Percentiles rank a stretch among this genome's conserved stretches.
phyloP scores from a whole-genome alignment of 225 moss, liverwort and hornwort species.

The Bryoerythrophyllum caledonicum region DNA sequence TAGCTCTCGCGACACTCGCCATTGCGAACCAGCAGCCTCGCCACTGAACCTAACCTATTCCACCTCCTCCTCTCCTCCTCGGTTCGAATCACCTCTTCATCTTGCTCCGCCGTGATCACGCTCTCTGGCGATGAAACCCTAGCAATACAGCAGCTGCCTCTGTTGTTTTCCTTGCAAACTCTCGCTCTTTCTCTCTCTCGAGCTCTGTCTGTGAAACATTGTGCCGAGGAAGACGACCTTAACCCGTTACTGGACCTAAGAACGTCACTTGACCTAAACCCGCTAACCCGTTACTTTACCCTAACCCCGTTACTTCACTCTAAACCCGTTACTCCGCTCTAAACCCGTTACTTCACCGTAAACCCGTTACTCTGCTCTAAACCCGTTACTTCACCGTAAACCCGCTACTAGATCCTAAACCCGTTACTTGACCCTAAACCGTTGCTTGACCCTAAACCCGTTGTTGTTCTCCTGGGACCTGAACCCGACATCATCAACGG shows the following conservation, averaged over 20 bases:
- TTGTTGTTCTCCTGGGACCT: no score
- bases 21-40: conserved; percentile 42
- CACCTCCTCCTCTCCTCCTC: neutral
- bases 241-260: neutral
- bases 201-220: neutral
- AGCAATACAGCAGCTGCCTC: neutral
- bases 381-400: no score
- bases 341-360: no score
- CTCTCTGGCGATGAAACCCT: neutral
- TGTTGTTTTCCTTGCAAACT: neutral
- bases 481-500: no score
- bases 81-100: neutral
- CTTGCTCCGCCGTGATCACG: neutral
- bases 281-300: no score
- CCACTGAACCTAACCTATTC: neutral
- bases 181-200: neutral
- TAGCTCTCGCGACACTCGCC: conserved; percentile 94
- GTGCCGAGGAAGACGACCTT: neutral
- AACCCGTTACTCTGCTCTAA: no score
- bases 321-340: no score
- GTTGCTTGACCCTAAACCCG: no score
- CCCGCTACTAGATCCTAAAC: no score
- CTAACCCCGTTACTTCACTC: no score
- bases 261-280: neutral
- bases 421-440: no score